Conservation (phyloP, 1,284 basidiomycete genomes). For the Agroathelia rolfsii region DNA sequence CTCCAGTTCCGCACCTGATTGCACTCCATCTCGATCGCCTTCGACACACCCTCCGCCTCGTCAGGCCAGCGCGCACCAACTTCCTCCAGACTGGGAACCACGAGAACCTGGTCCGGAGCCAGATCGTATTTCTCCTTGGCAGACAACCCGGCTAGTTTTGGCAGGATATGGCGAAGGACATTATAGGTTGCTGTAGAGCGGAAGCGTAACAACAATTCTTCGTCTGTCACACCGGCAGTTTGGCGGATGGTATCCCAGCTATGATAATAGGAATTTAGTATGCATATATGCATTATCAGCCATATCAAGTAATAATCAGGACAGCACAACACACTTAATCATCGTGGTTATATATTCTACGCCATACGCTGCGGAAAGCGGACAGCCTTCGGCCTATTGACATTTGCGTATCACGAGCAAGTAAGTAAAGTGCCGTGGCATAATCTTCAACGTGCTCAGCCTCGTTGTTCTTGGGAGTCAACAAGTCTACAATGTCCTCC, state of each 20-base stretch:
- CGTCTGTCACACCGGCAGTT: slow-evolving; percentile 61
- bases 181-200: slow-evolving; percentile 60
- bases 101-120: slow-evolving; percentile 41
- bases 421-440: slow-evolving; percentile 52
- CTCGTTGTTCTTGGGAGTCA: slow-evolving; percentile 70
- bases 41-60: too few species aligned
- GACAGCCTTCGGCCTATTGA: slow-evolving; percentile 45
- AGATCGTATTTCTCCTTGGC: slow-evolving; percentile 40
- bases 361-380: slow-evolving; percentile 73
- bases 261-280: too few species aligned
- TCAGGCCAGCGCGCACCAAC: slow-evolving; percentile 59
- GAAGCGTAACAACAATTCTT: slow-evolving; percentile 56
- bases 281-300: slow-evolving; percentile 5
- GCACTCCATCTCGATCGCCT: too few species aligned
- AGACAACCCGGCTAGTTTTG: slow-evolving; percentile 24
- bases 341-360: slow-evolving; percentile 80
- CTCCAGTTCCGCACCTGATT: slow-evolving; percentile 50
- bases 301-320: slow-evolving; percentile 2
- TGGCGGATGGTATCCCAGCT: slow-evolving; percentile 68
- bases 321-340: slow-evolving; percentile 47
- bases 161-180: slow-evolving; percentile 42
- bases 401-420: slow-evolving; percentile 44
- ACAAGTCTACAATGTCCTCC: slow-evolving; percentile 61
- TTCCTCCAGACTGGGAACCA: slow-evolving; percentile 44
- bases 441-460: slow-evolving; percentile 44